Base-by-base conservation (phyloP, 257 asterid species). In the Lantana camara region DNA sequence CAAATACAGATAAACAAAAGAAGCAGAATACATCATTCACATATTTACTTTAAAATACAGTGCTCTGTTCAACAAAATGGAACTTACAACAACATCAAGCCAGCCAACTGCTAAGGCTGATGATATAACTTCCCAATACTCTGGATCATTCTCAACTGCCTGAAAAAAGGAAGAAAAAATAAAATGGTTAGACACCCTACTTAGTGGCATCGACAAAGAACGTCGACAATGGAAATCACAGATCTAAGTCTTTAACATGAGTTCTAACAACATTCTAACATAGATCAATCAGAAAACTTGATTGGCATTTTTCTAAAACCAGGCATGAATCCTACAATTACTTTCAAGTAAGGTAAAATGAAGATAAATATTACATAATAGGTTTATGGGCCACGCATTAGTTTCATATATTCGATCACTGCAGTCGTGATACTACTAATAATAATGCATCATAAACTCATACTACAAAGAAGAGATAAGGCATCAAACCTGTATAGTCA, bases 21-120 rank as follows among this genome's bases (percentile, higher is more conserved):
- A 50, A 73, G 42, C 80, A 75, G 50, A 40, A 42, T 13, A 49
- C 51, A 50, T 23, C 20, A 5, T 10, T 21, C 19, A 17, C 32
- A 50, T 44, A 40, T 22, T 42, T n/a, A 57, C 20, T 30, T 15
- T 16, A 27, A 47, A 64, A 61, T n/a, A 32, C 17, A 40, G 49
- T 5, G 44, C 27, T 24, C 57, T 22, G 20, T 46, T 42, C 41
- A 32, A 59, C 53, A 7, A 61, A 49, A 49, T 35, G 32, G 64
- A 24, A 63, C 89, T 80, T 77, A 92, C 98, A 79, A 81, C 98
- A 55, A 83, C 79, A 67, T 85, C 97, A 41, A 92, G 83, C 98
- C 98, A 92, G 51, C 98, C 98, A 75, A 90, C 82, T 63, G 95
- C 91, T 75, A 93, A 81, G 51, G 98, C 95, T 59, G 98, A 87